Conservation (phyloP, 495 filamentous ascomycete genomes). For the Hypoxylon rickii region DNA sequence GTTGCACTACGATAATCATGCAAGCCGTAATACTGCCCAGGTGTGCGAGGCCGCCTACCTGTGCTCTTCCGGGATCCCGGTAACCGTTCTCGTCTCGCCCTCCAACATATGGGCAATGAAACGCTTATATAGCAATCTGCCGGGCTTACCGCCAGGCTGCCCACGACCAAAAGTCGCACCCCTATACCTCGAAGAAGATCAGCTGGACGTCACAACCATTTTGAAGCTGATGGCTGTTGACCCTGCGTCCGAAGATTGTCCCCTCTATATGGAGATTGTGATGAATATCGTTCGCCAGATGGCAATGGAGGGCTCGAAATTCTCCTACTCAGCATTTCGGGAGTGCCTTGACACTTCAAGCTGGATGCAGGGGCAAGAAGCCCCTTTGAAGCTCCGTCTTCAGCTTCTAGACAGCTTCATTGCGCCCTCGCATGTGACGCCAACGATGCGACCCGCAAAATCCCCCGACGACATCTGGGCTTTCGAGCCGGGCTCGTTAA, state of each 20-base stretch:
- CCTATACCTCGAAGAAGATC: constrained; percentile 51
- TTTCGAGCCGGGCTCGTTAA: constrained; percentile 53
- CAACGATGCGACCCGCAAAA: constrained; percentile 1
- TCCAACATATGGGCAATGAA: constrained; percentile 46
- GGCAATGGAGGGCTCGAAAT: constrained; percentile 31
- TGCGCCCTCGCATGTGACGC: constrained; percentile 10
- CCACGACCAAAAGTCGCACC: constrained; percentile 47
- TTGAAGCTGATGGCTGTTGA: constrained; percentile 61
- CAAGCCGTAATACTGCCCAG: constrained; percentile 41
- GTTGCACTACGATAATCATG: constrained; percentile 60
- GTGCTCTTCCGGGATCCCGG: constrained; percentile 47
- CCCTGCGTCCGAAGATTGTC: constrained; percentile 38
- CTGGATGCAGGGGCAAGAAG: constrained; percentile 39
- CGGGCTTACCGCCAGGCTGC: constrained; percentile 31
- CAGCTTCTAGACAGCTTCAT: constrained; percentile 49
- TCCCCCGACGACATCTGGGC: constrained; percentile 5
- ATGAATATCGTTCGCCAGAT: constrained; percentile 53
- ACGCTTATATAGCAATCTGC: constrained; percentile 35
- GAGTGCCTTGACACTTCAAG: constrained; percentile 30
- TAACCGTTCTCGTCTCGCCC: constrained; percentile 58
- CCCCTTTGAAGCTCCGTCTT: constrained; percentile 47
- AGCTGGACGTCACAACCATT: constrained; percentile 57
- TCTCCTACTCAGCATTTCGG: constrained; percentile 51
- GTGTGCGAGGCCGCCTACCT: constrained; percentile 65
- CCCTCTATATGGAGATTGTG: constrained; percentile 59